Base-by-base conservation (phyloP, 192 early-diverging fungal genomes). In the Nowakowskiella sp. region DNA sequence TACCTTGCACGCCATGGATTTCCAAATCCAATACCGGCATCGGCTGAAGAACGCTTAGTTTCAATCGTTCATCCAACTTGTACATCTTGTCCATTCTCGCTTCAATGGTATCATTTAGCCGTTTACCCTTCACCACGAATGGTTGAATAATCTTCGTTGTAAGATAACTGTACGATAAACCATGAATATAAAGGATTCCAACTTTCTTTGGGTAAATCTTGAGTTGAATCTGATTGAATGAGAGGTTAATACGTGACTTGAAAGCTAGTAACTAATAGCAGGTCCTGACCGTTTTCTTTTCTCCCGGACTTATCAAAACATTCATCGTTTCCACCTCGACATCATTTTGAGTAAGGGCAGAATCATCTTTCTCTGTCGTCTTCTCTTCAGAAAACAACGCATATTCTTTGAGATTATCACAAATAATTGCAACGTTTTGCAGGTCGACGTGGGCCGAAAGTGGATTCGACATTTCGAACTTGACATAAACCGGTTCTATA, bases 21-120 rank as follows among this genome's bases (percentile, higher is more conserved):
- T 73, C 44, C 4, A 91, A 72, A 48, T 92, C 85, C 28, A 95
- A 59, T 6, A 89, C 73, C 4, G 95, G 92, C 83, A 94, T 85
- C 1, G 82, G 80, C 0, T 81, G 77, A 0, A 85, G 85, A 2
- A 94, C 84, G 4, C 73, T 62, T 30, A 98, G 73, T 21, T 76
- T 79, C 9, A 95, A 63, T 13, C 81, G 72, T 25, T 77, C 61
- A 31, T 92, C 88, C 6, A 74, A 70, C n/a, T 83, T 77, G 61
- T 91, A 88, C 10, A 76, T 57, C 5, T 60, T 44, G 1, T 58
- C 59, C 51, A 71, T 57, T 22, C 73, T 75, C 47, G 91, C 82
- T 51, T 84, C 77, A 46, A 76, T 71, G 1, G 87, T 89, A n/a
- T 80, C 77, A 59, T 91, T 89, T 10, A 87, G 62, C 16, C 89